These are phyloP conservation scores for Dactylellina drechsleri DNA, from an alignment of 2,329 filamentous ascomycete genomes.

Conservation along the genomic window DNA sequence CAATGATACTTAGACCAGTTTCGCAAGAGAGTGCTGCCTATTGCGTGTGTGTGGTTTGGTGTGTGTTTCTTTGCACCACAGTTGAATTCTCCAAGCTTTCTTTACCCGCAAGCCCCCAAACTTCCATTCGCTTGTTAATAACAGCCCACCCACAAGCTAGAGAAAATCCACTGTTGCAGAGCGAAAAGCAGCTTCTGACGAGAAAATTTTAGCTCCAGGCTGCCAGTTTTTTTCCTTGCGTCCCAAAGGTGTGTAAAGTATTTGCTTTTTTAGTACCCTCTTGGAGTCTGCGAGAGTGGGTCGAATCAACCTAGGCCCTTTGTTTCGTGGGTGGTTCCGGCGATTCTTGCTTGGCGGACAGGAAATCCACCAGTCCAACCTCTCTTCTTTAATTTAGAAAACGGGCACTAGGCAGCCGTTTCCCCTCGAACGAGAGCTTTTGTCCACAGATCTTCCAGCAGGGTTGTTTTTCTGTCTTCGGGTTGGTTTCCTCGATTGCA, in stretches of 20 bases:
- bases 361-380: constrained; percentile 23
- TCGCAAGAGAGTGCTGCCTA: constrained; percentile 46
- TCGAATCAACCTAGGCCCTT: constrained; percentile 24
- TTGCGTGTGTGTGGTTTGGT: constrained; percentile 35
- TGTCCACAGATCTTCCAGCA: constrained; percentile 16
- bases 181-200: constrained; percentile 48
- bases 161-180: background rate
- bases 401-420: constrained; percentile 46
- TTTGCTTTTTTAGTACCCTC: constrained; percentile 49
- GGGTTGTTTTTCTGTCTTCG: constrained; percentile 14
- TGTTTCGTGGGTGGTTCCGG: constrained; percentile 48
- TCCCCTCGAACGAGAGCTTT: constrained; percentile 2
- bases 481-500: constrained; percentile 25
- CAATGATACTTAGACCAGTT: constrained; percentile 6
- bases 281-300: background rate
- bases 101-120: constrained; percentile 38
- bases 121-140: constrained; percentile 39
- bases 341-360: constrained; percentile 30
- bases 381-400: constrained; percentile 43
- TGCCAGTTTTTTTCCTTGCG: constrained; percentile 50
- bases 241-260: constrained; percentile 12
- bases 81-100: constrained; percentile 41
- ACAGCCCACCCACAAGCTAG: constrained; percentile 32
- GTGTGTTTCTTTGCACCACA: too few species aligned
- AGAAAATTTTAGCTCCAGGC: constrained; percentile 56